A percentile compares a stretch with the other conserved stretches of the same genome.
These are phyloP conservation scores for Akanthomyces lecanii DNA, from an alignment of 2,329 filamentous ascomycete genomes.

Conservation along the genomic window DNA sequence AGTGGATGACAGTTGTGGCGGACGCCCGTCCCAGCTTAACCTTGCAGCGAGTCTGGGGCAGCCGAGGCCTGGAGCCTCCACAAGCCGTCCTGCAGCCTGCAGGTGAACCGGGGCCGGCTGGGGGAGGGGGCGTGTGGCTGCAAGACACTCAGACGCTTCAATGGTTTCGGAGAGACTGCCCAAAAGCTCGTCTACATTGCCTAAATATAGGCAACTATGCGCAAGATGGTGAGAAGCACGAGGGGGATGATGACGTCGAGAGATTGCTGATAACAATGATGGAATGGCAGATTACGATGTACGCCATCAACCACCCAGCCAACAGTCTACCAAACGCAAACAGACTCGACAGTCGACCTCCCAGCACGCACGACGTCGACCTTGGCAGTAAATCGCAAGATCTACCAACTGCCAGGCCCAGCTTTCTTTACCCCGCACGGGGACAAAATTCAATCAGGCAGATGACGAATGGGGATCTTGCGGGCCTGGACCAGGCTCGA, in stretches of 20 bases:
- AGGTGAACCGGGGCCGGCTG: background rate
- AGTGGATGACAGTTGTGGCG: slow-evolving; percentile 6
- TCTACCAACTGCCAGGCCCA: background rate
- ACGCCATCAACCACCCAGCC: no score
- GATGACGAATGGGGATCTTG: background rate
- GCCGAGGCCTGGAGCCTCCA: slow-evolving; percentile 6
- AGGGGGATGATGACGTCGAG: no score
- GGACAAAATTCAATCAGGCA: background rate
- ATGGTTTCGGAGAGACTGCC: background rate
- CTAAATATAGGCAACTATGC: no score
- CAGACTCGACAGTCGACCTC: background rate
- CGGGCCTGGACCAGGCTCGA: background rate
- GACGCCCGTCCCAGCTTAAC: background rate
- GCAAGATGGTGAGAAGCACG: no score
- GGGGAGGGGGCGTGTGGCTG: background rate
- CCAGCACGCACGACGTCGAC: background rate
- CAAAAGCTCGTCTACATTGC: background rate
- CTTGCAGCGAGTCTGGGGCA: slow-evolving; percentile 5
- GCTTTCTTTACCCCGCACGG: slow-evolving; percentile 1
- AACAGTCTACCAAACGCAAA: no score
- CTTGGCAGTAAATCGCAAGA: background rate
- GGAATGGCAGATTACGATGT: background rate
- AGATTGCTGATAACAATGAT: background rate
- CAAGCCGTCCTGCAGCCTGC: background rate
- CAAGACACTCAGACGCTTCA: background rate